A percentile compares a stretch with the other conserved stretches of the same genome.
Evolutionary conservation across 2,329 filamentous ascomycete genomes (phyloP).

Genomic region (Pyricularia pennisetigena): DNA sequence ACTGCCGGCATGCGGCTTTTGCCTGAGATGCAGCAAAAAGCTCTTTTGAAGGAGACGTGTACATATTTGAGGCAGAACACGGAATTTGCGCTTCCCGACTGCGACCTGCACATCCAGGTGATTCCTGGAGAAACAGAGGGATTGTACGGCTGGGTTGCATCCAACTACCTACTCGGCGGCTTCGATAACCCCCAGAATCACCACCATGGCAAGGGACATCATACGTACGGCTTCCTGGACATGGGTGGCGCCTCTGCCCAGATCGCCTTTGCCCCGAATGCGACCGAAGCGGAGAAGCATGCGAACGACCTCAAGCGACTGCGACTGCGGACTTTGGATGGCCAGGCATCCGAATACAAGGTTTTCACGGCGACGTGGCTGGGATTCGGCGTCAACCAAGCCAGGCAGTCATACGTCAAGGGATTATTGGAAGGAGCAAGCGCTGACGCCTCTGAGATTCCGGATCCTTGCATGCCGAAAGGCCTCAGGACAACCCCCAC

Average conservation of each 20-base stretch:
- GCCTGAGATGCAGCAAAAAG: constrained; percentile 59
- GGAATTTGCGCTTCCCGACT: constrained; percentile 81
- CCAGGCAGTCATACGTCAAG: constrained; percentile 75
- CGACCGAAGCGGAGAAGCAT: constrained; percentile 82
- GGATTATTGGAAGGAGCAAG: constrained; percentile 50
- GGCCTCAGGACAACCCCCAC: constrained; percentile 65
- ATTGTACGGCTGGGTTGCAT: constrained; percentile 93
- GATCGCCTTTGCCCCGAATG: constrained; percentile 93
- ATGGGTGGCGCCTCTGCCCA: constrained; percentile 98
- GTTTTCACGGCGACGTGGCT: constrained; percentile 97
- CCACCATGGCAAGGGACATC: constrained; percentile 75
- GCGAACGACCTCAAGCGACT: constrained; percentile 81
- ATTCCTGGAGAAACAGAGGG: constrained; percentile 95
- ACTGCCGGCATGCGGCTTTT: constrained; percentile 92
- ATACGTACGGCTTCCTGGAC: constrained; percentile 94
- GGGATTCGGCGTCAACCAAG: constrained; percentile 93
- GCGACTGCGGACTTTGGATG: constrained; percentile 74
- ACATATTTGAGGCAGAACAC: constrained; percentile 69
- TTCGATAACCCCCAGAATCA: constrained; percentile 72
- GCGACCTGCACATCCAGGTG: constrained; percentile 79
- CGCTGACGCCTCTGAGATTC: constrained; percentile 53
- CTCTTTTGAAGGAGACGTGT: constrained; percentile 71
- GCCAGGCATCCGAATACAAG: constrained; percentile 66
- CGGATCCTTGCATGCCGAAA: constrained; percentile 82
- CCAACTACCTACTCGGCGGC: constrained; percentile 87